Conservation (phyloP, 2,329 filamentous ascomycete genomes). For the Neofusicoccum parvum region DNA sequence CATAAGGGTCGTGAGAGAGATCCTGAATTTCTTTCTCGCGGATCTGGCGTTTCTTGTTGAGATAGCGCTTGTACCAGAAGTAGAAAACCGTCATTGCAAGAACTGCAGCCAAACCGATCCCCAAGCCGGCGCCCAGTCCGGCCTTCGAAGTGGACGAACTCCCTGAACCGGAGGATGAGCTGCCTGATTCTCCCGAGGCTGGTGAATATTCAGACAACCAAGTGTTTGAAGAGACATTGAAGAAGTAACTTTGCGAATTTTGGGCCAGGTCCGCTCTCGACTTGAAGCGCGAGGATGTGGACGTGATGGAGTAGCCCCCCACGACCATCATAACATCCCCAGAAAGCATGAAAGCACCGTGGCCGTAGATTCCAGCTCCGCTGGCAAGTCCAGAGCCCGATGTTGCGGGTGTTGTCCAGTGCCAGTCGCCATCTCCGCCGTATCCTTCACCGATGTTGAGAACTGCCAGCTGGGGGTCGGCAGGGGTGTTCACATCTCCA, state of each 20-base stretch:
- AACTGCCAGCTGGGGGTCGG: conserved; percentile 78
- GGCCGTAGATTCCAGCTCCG: conserved; percentile 60
- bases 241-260: conserved; percentile 57
- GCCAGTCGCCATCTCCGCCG: conserved; percentile 64
- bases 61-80: conserved; percentile 49
- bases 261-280: conserved; percentile 39
- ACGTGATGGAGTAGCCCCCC: conserved; percentile 59
- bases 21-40: conserved; percentile 60
- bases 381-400: conserved; percentile 46
- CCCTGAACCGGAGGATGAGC: conserved; percentile 26
- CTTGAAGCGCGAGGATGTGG: conserved; percentile 36
- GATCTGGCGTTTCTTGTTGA: conserved; percentile 42
- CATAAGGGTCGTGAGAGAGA: conserved; percentile 54
- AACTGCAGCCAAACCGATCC: conserved; percentile 46
- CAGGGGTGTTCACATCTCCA: conserved; percentile 73
- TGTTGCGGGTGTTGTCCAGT: conserved; percentile 65
- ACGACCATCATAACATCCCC: conserved; percentile 64
- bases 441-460: conserved; percentile 75
- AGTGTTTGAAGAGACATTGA: conserved; percentile 62
- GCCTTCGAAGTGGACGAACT: conserved; percentile 48
- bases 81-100: conserved; percentile 47
- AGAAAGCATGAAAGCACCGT: conserved; percentile 63
- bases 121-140: conserved; percentile 49
- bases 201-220: conserved; percentile 62
- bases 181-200: conserved; percentile 29